Evolutionary conservation across 257 asterid genomes (phyloP).

Genomic region (Nyctanthes arbortristis): DNA sequence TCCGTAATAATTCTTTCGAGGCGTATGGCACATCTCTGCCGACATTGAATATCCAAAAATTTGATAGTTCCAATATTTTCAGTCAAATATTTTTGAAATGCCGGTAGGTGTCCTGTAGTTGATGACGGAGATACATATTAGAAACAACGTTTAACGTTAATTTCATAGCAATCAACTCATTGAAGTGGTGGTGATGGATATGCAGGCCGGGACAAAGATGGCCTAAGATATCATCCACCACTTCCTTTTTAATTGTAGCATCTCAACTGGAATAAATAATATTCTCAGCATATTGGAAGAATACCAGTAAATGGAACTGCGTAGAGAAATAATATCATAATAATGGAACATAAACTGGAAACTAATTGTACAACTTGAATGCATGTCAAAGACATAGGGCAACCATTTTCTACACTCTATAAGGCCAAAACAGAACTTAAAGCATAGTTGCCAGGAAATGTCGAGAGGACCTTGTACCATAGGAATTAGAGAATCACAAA

Average conservation of each 20-base stretch:
- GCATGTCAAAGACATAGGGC: conserved; percentile 17
- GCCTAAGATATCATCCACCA: too few species aligned
- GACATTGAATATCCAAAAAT: neutral
- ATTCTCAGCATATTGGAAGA: neutral
- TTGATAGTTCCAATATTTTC: neutral
- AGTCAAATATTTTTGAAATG: neutral
- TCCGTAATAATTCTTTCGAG: conserved; percentile 19
- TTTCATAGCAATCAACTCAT: neutral
- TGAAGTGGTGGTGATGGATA: neutral
- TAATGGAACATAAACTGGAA: conserved; percentile 11
- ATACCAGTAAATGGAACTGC: neutral
- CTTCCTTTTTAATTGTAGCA: too few species aligned
- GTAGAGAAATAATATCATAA: neutral
- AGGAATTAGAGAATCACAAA: neutral
- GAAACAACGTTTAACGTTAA: neutral
- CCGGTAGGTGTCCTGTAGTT: neutral
- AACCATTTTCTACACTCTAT: conserved; percentile 17
- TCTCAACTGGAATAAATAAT: neutral
- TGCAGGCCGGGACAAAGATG: neutral
- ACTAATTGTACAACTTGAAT: conserved; percentile 36
- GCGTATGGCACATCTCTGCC: neutral
- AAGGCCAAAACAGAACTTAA: conserved; percentile 26
- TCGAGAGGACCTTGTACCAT: conserved; percentile 12
- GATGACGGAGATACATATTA: too few species aligned
- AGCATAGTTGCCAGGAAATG: conserved; percentile 25